Evolutionary conservation across 768 basidiomycete genomes (phyloP).

Genomic region (Butyriboletus loyo): DNA sequence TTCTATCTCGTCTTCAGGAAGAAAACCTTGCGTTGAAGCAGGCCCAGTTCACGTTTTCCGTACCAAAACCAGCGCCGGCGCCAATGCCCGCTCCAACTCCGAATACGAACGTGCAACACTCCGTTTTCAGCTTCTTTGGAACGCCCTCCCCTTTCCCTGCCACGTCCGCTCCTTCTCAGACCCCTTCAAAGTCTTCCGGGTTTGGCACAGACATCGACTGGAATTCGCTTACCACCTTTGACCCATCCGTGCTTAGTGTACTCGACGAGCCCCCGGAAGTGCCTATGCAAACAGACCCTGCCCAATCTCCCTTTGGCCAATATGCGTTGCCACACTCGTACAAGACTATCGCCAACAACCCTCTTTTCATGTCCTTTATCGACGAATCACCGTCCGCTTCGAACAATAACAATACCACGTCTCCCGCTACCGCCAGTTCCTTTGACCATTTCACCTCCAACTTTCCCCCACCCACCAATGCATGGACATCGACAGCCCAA

Average conservation of each 20-base stretch:
- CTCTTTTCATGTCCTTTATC: constrained; percentile 81
- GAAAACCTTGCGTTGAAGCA: constrained; percentile 86
- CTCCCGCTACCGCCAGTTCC: constrained; percentile 15
- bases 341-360: constrained; percentile 81
- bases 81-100: constrained; percentile 21
- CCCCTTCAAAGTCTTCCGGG: constrained; percentile 24
- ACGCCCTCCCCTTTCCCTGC: constrained; percentile 21
- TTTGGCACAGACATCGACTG: constrained; percentile 46
- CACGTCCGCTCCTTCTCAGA: constrained; percentile 29
- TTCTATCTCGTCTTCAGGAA: constrained; percentile 77
- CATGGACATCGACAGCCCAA: constrained; percentile 22
- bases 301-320: constrained; percentile 45
- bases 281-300: constrained; percentile 58
- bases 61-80: constrained; percentile 47
- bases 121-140: constrained; percentile 28
- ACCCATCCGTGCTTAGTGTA: constrained; percentile 61
- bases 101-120: constrained; percentile 17
- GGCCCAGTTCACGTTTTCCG: constrained; percentile 77
- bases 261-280: constrained; percentile 62
- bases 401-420: constrained; percentile 18
- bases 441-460: constrained; percentile 45
- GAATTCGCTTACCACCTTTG: constrained; percentile 66
- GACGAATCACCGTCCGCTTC: constrained; percentile 44
- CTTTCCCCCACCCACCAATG: constrained; percentile 36
- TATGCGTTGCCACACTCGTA: constrained; percentile 49